Evolutionary conservation across 306 rosid species (phyloP).

Genomic region (Malus sieversii): DNA sequence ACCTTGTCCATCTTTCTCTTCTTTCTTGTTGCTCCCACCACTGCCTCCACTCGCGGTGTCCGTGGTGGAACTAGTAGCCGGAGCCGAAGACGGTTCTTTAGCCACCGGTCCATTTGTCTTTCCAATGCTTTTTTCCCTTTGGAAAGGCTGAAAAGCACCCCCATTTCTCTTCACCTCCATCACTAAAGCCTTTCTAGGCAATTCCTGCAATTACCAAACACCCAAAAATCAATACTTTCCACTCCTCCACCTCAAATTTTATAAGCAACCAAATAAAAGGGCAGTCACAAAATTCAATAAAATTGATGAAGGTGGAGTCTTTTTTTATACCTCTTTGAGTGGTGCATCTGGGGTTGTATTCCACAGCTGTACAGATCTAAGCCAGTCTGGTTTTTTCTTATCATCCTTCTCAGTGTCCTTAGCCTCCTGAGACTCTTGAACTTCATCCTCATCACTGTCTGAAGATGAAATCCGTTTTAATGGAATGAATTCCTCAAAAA

Average conservation of each 20-base stretch:
- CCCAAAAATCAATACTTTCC: slow-evolving; percentile 10
- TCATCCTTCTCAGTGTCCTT: slow-evolving; percentile 17
- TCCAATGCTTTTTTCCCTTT: slow-evolving; percentile 42
- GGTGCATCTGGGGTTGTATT: slow-evolving; percentile 46
- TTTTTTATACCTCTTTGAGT: slow-evolving; percentile 40
- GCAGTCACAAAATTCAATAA: background rate
- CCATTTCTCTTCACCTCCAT: slow-evolving; percentile 68
- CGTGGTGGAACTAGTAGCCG: slow-evolving; percentile 51
- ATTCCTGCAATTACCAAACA: slow-evolving; percentile 33
- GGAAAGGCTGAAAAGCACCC: slow-evolving; percentile 83
- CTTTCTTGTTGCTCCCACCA: slow-evolving; percentile 33
- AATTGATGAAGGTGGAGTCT: background rate
- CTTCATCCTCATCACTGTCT: slow-evolving; percentile 36
- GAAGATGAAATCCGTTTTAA: slow-evolving; percentile 40
- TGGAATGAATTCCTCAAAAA: slow-evolving; percentile 81
- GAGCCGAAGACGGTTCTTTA: slow-evolving; percentile 26
- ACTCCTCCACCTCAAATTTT: background rate
- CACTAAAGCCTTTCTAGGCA: slow-evolving; percentile 48
- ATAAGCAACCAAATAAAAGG: background rate
- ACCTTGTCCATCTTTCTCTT: slow-evolving; percentile 54
- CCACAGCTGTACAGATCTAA: slow-evolving; percentile 89
- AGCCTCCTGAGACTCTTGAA: slow-evolving; percentile 27
- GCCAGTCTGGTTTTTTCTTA: slow-evolving; percentile 71
- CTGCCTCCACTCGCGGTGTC: slow-evolving; percentile 29
- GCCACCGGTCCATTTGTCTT: slow-evolving; percentile 26